Evolutionary conservation across 108 stramenopile species (phyloP).

Genomic region (Hondaea fermentalgiana): DNA sequence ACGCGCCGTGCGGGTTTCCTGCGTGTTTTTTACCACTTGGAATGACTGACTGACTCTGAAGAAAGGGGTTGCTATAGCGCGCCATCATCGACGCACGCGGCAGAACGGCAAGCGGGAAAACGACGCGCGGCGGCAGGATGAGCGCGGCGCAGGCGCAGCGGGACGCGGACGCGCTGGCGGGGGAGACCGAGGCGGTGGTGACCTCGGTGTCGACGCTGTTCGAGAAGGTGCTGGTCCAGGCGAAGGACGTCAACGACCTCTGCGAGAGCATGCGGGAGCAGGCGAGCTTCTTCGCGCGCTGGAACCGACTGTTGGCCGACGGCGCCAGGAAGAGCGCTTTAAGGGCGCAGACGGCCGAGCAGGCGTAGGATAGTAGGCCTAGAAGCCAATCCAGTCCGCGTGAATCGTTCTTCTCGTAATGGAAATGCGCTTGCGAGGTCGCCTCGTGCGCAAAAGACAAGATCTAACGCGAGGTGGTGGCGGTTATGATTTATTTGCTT

Average conservation of each 20-base stretch:
- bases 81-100: too few relatives aligned
- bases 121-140: neutral
- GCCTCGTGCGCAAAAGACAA: too few relatives aligned
- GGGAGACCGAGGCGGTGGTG: neutral
- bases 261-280: constrained; percentile 14
- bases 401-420: neutral
- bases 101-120: too few relatives aligned
- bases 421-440: too few relatives aligned
- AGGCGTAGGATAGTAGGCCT: neutral
- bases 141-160: neutral
- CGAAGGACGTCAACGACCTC: neutral
- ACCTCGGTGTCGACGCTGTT: neutral
- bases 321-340: neutral
- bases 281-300: neutral
- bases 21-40: too few relatives aligned
- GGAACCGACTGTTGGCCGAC: neutral
- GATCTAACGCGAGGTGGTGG: too few relatives aligned
- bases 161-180: neutral
- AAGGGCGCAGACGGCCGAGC: neutral
- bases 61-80: too few relatives aligned
- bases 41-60: too few relatives aligned
- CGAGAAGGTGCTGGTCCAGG: neutral
- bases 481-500: neutral
- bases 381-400: neutral
- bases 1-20: too few relatives aligned